A percentile compares a stretch with the other conserved stretches of the same genome.
phyloP scores from a whole-genome alignment of 2,329 filamentous ascomycete species.

The Diatrype stigma region DNA sequence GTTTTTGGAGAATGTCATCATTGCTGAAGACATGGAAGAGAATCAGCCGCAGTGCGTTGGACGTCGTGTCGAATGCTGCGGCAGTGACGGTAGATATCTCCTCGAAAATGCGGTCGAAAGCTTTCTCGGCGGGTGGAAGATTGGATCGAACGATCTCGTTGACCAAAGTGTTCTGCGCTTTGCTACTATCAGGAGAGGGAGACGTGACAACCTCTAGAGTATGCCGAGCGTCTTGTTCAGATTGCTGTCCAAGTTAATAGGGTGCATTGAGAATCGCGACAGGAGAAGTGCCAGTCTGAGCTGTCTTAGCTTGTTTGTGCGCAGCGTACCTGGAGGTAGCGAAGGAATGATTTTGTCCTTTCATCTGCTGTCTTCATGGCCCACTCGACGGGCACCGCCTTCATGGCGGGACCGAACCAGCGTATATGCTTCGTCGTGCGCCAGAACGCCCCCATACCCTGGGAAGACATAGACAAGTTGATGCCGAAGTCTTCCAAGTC shows the following conservation, averaged over 20 bases:
- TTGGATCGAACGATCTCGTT: constrained; percentile 1
- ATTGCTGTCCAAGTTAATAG: constrained; percentile 1
- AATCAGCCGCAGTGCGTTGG: neutral
- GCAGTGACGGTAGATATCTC: neutral
- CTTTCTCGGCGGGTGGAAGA: neutral
- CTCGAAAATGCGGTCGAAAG: neutral
- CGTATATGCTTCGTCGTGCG: constrained; percentile 18
- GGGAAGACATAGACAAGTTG: neutral
- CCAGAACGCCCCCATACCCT: constrained; percentile 9
- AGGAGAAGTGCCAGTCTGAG: neutral
- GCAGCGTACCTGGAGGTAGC: constrained; percentile 4
- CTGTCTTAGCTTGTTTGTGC: too few relatives aligned
- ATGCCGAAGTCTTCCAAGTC: constrained; percentile 12
- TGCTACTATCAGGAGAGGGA: neutral
- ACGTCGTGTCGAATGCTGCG: constrained; percentile 2
- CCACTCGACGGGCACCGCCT: constrained; percentile 9
- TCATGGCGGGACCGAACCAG: constrained; percentile 10
- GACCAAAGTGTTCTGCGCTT: neutral
- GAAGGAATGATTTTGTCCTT: constrained; percentile 4
- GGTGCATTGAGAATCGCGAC: neutral
- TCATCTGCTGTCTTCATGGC: constrained; percentile 1
- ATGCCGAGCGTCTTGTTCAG: neutral
- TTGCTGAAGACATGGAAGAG: constrained; percentile 2
- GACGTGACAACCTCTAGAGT: constrained; percentile 1
- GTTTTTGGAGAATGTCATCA: neutral